These are phyloP conservation scores for Candida piceae DNA, from an alignment of 805 yeast species.

Conservation along the genomic window DNA sequence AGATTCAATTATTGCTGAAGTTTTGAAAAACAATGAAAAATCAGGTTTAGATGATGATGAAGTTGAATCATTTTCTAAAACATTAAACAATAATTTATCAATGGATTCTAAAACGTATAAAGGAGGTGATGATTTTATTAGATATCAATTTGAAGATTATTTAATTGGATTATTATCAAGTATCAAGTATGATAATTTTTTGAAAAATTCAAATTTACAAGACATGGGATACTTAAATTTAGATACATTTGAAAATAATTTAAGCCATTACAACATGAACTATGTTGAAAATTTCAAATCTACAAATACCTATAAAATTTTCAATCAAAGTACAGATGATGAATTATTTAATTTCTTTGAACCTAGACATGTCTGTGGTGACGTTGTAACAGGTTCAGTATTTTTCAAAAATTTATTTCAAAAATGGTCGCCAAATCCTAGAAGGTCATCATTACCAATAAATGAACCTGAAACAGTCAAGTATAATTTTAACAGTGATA, in stretches of 20 bases:
- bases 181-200: conserved; percentile 62
- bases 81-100: conserved; percentile 30
- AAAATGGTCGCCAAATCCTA: too few relatives aligned
- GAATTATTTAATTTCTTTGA: conserved; percentile 49
- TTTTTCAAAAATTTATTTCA: conserved; percentile 10
- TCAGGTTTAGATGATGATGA: conserved; percentile 15
- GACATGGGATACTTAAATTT: conserved; percentile 16
- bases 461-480: too few relatives aligned
- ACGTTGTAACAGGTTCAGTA: background rate
- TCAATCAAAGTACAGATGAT: conserved; percentile 56
- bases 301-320: conserved; percentile 51
- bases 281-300: conserved; percentile 50
- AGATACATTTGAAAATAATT: conserved; percentile 16
- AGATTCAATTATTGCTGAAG: conserved; percentile 47
- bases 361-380: conserved; percentile 26
- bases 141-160: conserved; percentile 89
- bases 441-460: too few relatives aligned
- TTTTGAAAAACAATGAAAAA: conserved; percentile 31
- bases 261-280: conserved; percentile 21
- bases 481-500: too few relatives aligned
- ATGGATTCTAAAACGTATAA: conserved; percentile 38
- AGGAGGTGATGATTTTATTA: conserved; percentile 83
- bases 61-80: conserved; percentile 29
- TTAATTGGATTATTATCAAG: conserved; percentile 69
- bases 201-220: conserved; percentile 30